Conservation (phyloP, 148 eudicot genomes). For the Spergularia marina region DNA sequence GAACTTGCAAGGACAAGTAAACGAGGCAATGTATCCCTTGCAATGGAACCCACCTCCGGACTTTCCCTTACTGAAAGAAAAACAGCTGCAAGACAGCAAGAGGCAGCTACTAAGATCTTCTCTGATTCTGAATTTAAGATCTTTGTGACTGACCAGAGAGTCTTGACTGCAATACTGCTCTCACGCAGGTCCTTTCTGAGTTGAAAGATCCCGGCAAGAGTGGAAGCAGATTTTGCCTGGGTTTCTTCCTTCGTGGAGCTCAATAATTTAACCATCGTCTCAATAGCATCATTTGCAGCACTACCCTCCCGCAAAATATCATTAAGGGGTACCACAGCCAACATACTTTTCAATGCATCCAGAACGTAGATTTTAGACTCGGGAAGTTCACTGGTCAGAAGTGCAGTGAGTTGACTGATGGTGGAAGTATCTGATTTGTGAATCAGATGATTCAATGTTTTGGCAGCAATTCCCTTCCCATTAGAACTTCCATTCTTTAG, state of each 20-base stretch:
- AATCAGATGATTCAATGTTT: slow-evolving; percentile 88
- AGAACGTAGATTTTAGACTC: slow-evolving; percentile 91
- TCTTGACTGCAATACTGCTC: slow-evolving; percentile 67
- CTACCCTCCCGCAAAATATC: slow-evolving; percentile 91
- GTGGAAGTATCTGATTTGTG: slow-evolving; percentile 96
- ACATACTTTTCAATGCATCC: slow-evolving; percentile 90
- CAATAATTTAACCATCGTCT: slow-evolving; percentile 76
- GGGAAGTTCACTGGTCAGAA: slow-evolving; percentile 89
- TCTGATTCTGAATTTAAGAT: slow-evolving; percentile 72
- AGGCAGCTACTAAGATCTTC: slow-evolving; percentile 56
- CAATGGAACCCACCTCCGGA: slow-evolving; percentile 71
- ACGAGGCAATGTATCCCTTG: slow-evolving; percentile 67
- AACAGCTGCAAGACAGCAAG: slow-evolving; percentile 79
- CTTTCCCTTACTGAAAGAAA: slow-evolving; percentile 84
- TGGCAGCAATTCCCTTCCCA: slow-evolving; percentile 95
- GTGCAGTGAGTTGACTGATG: slow-evolving; percentile 92
- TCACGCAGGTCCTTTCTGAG: slow-evolving; percentile 88
- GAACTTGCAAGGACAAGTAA: slow-evolving; percentile 68
- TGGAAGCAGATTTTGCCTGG: slow-evolving; percentile 81
- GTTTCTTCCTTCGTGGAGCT: slow-evolving; percentile 84
- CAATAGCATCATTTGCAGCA: slow-evolving; percentile 96
- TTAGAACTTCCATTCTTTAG: slow-evolving; percentile 91
- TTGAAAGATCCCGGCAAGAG: slow-evolving; percentile 87
- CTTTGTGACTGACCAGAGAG: slow-evolving; percentile 57
- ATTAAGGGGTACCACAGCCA: slow-evolving; percentile 66